Evolutionary conservation across 148 eudicot species (phyloP), one percentile per base, ranked within the genome.

Genomic region (Camellia japonica): DNA sequence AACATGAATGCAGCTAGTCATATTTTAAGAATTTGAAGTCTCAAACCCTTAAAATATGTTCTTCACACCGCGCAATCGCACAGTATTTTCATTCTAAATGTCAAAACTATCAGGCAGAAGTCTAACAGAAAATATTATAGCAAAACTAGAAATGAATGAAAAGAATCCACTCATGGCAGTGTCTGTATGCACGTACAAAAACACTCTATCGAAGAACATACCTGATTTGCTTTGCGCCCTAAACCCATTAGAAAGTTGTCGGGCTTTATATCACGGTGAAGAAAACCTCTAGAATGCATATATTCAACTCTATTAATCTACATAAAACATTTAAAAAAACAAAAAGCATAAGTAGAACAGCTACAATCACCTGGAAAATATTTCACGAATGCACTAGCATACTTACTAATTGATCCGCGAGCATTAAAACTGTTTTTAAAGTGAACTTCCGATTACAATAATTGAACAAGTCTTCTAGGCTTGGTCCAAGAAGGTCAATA

Each of bases 221-320:
- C 97, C 97, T 93, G 97, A 83, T 93, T 91, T 74, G 95, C 97
- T 90, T 93, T 93, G 60, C 94, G 95, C 76, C 97, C 97, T 74
- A 91, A 86, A 80, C 97, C 97, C 97, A 93, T 93, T 62, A 93
- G 82, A 78, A 93, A 93, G 88, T 91, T 93, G 80, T 93, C 97
- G 44, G 97, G 97, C 80, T 93, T 93, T 75, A 93, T 93, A 81
- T 93, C 97, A 74, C 97, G 97, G 77, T 93, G 97, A 77, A 93
- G 90, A 87, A 93, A 93, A 51, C 97, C 95, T 87, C 95, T 91
- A 8, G 95, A 91, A 79, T 93, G 97, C 97, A 93, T 91, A 78
- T 89, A 93, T 76, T 93, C 97, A 81, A 93, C 93, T 86, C 97
- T 91, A 80, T 89, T 93, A 38, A 93, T 89, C 95, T 91, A 80